Evolutionary conservation across 352 stramenopile genomes (phyloP), one percentile per base, ranked within the genome.

Genomic region (Globisporangium lucens): DNA sequence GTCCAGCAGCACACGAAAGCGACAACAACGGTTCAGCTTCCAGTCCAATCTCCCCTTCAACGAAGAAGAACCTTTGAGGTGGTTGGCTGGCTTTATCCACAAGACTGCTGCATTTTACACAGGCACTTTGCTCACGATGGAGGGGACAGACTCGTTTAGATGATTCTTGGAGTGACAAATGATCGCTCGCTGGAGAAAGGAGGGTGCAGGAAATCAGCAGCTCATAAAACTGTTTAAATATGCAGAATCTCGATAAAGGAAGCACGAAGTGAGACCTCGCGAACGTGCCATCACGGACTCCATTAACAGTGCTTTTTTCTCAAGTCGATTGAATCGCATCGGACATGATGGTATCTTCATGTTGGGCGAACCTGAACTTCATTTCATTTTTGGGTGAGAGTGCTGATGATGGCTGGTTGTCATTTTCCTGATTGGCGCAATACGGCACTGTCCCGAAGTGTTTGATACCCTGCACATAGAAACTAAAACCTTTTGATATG

Each of bases 51-150:
- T 49, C 33, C 9, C 33, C 10, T 49, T 24, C n/a, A 24, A 33
- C 33, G n/a, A 61, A 61, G 56, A 61, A 61, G 56, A 61, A 49
- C n/a, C 10, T 61, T 2, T 61, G 36, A 56, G 49, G 10, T 30
- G 49, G 43, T 6, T 33, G 30, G 43, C 17, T 33, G 30, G 17
- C 17, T 49, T 49, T 49, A 49, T 22, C 15, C 17, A 6, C 8
- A 20, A 22, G 15, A 2, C 9, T 49, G 43, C 15, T 49, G 15
- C 15, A 49, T 49, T 49, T 49, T 49, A 15, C 41, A 49, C 15
- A 22, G 17, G 15, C 15, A 49, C 20, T 17, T 49, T 6, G 5
- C 41, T 49, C 41, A 22, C 20, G 17, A 13, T 46, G 15, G 13
- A 46, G 38, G 38, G 17, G 38, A 46, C 15, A 20, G 38, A 46